Percentiles rank a stretch among this genome's conserved stretches.
These are phyloP conservation scores for Suillus fuscotomentosus DNA, from an alignment of 768 basidiomycete species.

Conservation along the genomic window DNA sequence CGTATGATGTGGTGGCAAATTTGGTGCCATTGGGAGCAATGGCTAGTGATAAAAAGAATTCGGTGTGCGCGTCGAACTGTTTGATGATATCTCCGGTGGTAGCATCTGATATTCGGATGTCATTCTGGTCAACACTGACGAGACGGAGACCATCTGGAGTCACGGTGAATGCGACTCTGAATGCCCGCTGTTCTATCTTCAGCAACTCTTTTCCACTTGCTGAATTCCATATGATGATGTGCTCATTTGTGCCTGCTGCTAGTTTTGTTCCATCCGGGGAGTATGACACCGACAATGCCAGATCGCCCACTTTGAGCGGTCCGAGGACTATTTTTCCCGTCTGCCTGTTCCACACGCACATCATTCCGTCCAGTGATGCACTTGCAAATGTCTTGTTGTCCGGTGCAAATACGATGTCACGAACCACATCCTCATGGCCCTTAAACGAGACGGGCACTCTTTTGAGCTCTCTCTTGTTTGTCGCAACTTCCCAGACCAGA, in stretches of 20 bases:
- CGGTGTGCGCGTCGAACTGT: neutral
- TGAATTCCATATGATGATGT: neutral
- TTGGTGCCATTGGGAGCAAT: neutral
- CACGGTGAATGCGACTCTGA: neutral
- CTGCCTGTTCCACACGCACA: neutral
- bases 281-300: neutral
- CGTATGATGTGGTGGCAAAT: neutral
- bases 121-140: neutral
- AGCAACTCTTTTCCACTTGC: neutral
- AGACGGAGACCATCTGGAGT: neutral
- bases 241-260: neutral
- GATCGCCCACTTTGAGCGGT: neutral
- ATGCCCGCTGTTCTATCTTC: neutral
- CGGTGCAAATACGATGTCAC: neutral
- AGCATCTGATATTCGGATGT: neutral
- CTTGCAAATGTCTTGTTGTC: constrained; percentile 2
- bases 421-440: rapidly evolving
- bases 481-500: neutral
- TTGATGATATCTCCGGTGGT: neutral
- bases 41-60: neutral
- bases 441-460: neutral
- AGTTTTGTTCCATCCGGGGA: neutral
- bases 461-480: neutral
- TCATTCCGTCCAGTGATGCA: neutral
- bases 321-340: neutral